Evolutionary conservation across 2,329 filamentous ascomycete genomes (phyloP), one percentile per base, ranked within the genome.

Genomic region (Alternaria solani): DNA sequence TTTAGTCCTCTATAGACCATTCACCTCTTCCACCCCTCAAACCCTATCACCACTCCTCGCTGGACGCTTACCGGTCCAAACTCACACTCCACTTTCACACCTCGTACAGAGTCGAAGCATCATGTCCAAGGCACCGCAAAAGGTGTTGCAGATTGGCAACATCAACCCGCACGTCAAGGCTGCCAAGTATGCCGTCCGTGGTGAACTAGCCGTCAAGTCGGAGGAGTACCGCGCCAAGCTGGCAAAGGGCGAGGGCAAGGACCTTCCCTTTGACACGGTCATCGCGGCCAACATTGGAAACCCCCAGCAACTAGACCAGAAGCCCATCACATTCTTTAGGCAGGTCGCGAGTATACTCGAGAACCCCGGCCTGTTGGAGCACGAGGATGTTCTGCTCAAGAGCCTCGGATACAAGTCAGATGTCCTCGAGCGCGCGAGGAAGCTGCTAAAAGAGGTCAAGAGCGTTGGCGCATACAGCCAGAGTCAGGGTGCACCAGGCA

Each of bases 281-380:
- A 94, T 99, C 82, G 94, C 92, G 65, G 95, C 95, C 81, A 99
- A 99, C 83, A 99, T 99, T 75, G 95, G 95, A 76, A 99, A 99
- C 84, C 95, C 95, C 4, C 95, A 99, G 82, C 95, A 99, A 82
- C 88, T 99, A 65, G 95, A 97, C 82, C 95, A 99, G 86, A 96
- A 98, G 85, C 95, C 95, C 74, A 94, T 99, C 74, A 99, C 95
- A 70, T 99, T 97, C 86, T 97, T 99, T 88, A 90, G 95, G 71
- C 94, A 99, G 83, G 95, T 99, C 28, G 87, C 95, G 74, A 96
- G 93, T 81, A 80, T 99, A 64, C 81, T 98, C 60, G 95, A 99
- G 85, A 94, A 98, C 83, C 95, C 95, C 1, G 79, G 84, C 58
- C 84, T 99, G 34, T 85, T 99, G 61, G 86, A 97, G 75, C 89